Base-by-base conservation (phyloP, 2,329 filamentous ascomycete species). In the Hymenoscyphus infarciens region DNA sequence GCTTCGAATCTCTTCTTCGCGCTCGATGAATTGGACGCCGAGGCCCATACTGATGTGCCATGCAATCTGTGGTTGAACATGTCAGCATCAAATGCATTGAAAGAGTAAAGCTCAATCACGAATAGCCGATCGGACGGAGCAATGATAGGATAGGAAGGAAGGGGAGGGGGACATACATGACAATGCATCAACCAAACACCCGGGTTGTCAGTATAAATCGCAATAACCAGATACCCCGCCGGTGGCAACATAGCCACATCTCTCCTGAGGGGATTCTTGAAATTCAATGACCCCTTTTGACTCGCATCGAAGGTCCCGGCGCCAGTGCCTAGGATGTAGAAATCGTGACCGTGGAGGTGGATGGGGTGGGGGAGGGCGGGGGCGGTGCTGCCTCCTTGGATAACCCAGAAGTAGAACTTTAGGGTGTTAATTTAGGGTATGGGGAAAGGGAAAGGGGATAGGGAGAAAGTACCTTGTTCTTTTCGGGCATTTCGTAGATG, bases 131-230 rank as follows among this genome's bases (percentile, higher is more conserved):
- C 25, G 25, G 25, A 27, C n/a, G n/a, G n/a, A n/a, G n/a, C n/a
- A n/a, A n/a, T n/a, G n/a, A n/a, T n/a, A n/a, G n/a, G n/a, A n/a
- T n/a, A n/a, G n/a, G n/a, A n/a, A n/a, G 54, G 25, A 5, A 4
- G 15, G 33, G 11, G 25, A 13, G 29, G 25, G 29, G 10, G 27
- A 53, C 57, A n/a, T 59, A 53, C 57, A 58, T 62, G 60, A 33
- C 60, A 62, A 33, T 62, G 60, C 42, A 62, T 39, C n/a, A 62
- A 42, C 60, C 60, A 62, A 7, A 58, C 56, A 5, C 60, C 60
- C 2, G 60, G 60, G 22, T 62, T 62, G n/a, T 62, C 53, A 22
- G 60, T 55, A 6, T 58, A 35, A 25, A 62, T 57, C 8, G 60
- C 60, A 31, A 62, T 54, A 42, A 38, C 60, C 22, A 62, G 5